Conservation (phyloP, 768 basidiomycete genomes). For the Boletus fagicola region DNA sequence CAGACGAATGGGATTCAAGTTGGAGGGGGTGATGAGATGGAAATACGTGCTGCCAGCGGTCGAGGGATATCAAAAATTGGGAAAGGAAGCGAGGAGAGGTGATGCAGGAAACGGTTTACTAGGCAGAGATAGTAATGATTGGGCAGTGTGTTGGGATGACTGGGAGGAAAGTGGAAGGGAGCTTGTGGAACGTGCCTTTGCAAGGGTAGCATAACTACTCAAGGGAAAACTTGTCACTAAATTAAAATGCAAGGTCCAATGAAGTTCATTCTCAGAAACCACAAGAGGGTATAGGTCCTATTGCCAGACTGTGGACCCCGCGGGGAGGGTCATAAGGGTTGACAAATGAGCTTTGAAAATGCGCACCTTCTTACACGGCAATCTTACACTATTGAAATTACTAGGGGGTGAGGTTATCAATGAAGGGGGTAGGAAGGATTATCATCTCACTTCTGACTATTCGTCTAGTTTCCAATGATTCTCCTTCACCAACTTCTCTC, state of each 20-base stretch:
- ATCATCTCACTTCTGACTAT: slow-evolving; percentile 15
- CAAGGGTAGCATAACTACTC: slow-evolving; percentile 9
- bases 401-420: neutral
- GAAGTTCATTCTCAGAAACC: neutral
- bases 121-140: slow-evolving; percentile 34
- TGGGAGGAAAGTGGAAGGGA: slow-evolving; percentile 39
- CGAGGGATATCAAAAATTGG: slow-evolving; percentile 27
- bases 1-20: slow-evolving; percentile 44
- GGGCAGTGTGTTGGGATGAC: slow-evolving; percentile 42
- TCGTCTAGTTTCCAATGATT: slow-evolving; percentile 73
- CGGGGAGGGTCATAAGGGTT: neutral
- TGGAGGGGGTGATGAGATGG: slow-evolving; percentile 45
- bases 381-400: neutral
- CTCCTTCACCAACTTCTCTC: slow-evolving; percentile 78
- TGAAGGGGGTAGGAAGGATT: neutral
- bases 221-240: neutral
- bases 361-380: neutral
- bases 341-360: neutral
- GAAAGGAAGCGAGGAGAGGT: slow-evolving; percentile 25
- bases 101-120: slow-evolving; percentile 24
- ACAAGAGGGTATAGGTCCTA: neutral
- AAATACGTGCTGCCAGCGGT: slow-evolving; percentile 32
- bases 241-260: slow-evolving; percentile 30
- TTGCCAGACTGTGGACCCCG: neutral
- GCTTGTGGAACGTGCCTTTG: slow-evolving; percentile 27